phyloP scores from a whole-genome alignment of 2,329 filamentous ascomycete genomes.

The Myotisia sp. region DNA sequence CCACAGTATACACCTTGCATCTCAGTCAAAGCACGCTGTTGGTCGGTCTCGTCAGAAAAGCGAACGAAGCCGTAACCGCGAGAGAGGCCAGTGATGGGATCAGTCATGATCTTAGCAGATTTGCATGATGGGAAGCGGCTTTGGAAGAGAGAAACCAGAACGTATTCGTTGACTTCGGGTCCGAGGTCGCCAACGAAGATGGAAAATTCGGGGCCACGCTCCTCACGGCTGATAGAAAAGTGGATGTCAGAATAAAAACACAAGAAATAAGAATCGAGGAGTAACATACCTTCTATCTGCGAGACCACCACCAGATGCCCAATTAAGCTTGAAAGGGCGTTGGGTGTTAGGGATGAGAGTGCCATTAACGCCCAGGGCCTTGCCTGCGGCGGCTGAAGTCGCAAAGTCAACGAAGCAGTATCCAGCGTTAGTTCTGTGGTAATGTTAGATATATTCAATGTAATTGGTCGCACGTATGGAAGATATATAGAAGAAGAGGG shows the following conservation, averaged over 20 bases:
- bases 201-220: conserved; percentile 87
- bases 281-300: conserved; percentile 66
- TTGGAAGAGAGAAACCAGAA: conserved; percentile 93
- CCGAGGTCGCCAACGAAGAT: conserved; percentile 98
- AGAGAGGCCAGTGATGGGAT: conserved; percentile 93
- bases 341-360: conserved; percentile 82
- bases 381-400: conserved; percentile 68
- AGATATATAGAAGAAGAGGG: conserved; percentile 10
- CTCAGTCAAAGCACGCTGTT: conserved; percentile 87
- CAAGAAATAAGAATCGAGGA: background rate
- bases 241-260: conserved; percentile 8
- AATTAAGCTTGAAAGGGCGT: conserved; percentile 96
- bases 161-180: conserved; percentile 96
- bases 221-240: conserved; percentile 50
- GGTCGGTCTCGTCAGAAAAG: conserved; percentile 88
- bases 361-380: conserved; percentile 82
- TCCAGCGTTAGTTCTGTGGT: conserved; percentile 66
- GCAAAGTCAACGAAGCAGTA: conserved; percentile 97
- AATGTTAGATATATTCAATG: conserved; percentile 21
- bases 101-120: conserved; percentile 99
- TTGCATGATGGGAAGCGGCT: conserved; percentile 94
- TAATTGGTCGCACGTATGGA: conserved; percentile 20
- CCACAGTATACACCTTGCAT: conserved; percentile 99
- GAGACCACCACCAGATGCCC: conserved; percentile 90
- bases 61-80: conserved; percentile 96